Evolutionary conservation across 163 green algal species (phyloP), one percentile per base, ranked within the genome.

Genomic region (Volvox carteri): DNA sequence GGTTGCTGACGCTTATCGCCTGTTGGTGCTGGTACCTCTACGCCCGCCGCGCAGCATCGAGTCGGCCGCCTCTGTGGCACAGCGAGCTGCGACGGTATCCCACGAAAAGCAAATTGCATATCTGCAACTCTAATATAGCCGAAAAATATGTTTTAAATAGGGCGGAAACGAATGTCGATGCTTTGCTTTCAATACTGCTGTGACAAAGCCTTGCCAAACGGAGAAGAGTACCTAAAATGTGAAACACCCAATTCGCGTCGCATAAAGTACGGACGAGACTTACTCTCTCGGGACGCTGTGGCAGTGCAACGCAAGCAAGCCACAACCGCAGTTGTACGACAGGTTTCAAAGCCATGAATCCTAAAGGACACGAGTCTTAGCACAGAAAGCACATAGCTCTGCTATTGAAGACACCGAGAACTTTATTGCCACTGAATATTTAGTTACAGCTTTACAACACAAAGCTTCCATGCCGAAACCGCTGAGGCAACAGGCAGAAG

Each of bases 1-100:
- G 37, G 23, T 23, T 83, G 67, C 50, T 72, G 70, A 33, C 8
- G 65, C 25, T 68, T 84, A 35, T 84, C 75, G 30, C 48, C 33
- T 35, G 50, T 23, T 25, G 68, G 35, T 28, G 39, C 37, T 21
- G 81, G 67, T 23, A 48, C 52, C 18, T 89, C 50, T 35, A 60
- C 33, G 8, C 33, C 60, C 48, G 75, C 75, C 21, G 77, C 77
- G 37, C 25, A 6, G 67, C 79, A 87, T n/a, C 30, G 44, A 0
- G 74, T 60, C 62, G n/a, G 62, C 33, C 44, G 79, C 62, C 79
- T 44, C 35, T 42, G 33, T 21, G 37, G 7, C 35, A 37, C 30
- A 50, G 75, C 21, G 48, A 56, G 30, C 30, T 67, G 75, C 75
- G 46, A 23, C 6, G 74, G 18, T 25, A 67, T 28, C 4, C 74